Evolutionary conservation across 2,329 filamentous ascomycete genomes (phyloP).

Genomic region (Curvularia eragrostidis): DNA sequence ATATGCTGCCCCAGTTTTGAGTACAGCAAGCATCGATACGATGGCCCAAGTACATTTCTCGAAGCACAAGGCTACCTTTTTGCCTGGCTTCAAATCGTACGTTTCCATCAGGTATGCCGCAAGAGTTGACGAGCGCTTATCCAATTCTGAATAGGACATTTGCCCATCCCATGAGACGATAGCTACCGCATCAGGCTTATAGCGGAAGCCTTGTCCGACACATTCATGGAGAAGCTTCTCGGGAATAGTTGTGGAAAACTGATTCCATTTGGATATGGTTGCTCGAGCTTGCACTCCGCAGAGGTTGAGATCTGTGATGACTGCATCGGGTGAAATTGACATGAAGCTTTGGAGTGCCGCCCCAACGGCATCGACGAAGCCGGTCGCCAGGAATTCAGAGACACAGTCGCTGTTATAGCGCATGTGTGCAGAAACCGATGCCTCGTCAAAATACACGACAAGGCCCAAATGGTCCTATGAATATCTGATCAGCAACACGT

Average conservation of each 20-base stretch:
- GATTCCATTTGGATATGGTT: neutral
- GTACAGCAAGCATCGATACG: neutral
- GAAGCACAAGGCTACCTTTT: neutral
- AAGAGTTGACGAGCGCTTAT: neutral
- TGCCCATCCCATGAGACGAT: slow-evolving; percentile 1
- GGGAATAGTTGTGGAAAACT: neutral
- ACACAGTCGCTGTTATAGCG: neutral
- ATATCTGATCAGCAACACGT: neutral
- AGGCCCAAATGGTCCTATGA: neutral
- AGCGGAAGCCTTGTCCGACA: neutral
- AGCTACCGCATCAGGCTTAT: neutral
- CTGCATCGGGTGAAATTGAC: neutral
- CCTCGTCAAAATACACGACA: neutral
- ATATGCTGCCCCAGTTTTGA: slow-evolving; percentile 1
- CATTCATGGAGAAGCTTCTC: neutral
- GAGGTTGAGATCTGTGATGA: neutral
- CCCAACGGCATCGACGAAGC: neutral
- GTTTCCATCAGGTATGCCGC: neutral
- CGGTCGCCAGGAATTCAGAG: neutral
- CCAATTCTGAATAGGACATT: slow-evolving; percentile 1
- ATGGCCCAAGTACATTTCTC: slow-evolving; percentile 2
- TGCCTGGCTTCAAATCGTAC: neutral
- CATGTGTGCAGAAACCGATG: neutral
- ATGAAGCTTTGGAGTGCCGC: neutral
- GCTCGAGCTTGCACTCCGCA: neutral